phyloP scores from a whole-genome alignment of 345 rosid species.

The Brassica incana region DNA sequence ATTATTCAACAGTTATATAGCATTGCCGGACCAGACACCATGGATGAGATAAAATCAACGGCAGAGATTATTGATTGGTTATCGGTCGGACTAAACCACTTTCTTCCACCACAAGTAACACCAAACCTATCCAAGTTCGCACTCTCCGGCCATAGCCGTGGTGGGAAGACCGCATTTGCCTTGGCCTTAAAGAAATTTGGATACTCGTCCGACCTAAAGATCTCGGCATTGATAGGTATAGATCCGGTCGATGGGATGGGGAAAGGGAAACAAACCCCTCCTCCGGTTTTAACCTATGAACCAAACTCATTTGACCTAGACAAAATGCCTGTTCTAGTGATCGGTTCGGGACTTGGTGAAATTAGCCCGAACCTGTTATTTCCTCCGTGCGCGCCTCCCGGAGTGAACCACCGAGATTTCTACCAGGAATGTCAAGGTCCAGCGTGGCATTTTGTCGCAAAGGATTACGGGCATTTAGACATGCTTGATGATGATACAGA shows the following conservation, averaged over 20 bases:
- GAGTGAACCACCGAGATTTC: conserved; percentile 74
- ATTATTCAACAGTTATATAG: conserved; percentile 52
- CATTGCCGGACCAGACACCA: conserved; percentile 69
- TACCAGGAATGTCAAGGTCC: conserved; percentile 64
- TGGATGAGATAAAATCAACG: conserved; percentile 60
- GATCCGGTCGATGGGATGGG: conserved; percentile 86
- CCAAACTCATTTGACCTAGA: conserved; percentile 70
- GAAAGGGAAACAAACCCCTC: conserved; percentile 70
- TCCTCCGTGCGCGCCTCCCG: conserved; percentile 79
- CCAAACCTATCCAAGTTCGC: conserved; percentile 61
- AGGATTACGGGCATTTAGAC: conserved; percentile 78
- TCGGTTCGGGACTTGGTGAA: conserved; percentile 82
- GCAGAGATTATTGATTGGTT: conserved; percentile 64
- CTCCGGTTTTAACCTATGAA: conserved; percentile 63
- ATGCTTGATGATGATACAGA: conserved; percentile 79
- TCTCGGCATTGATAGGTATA: conserved; percentile 68
- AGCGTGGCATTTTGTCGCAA: conserved; percentile 68
- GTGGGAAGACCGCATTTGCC: conserved; percentile 84
- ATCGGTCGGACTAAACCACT: conserved; percentile 42
- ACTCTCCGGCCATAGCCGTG: conserved; percentile 86
- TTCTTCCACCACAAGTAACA: conserved; percentile 57
- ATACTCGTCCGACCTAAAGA: conserved; percentile 41
- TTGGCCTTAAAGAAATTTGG: conserved; percentile 52
- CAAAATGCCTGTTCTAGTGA: conserved; percentile 54
- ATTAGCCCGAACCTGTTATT: conserved; percentile 46